Conservation (phyloP, 1,284 basidiomycete genomes). For the Grifola frondosa region DNA sequence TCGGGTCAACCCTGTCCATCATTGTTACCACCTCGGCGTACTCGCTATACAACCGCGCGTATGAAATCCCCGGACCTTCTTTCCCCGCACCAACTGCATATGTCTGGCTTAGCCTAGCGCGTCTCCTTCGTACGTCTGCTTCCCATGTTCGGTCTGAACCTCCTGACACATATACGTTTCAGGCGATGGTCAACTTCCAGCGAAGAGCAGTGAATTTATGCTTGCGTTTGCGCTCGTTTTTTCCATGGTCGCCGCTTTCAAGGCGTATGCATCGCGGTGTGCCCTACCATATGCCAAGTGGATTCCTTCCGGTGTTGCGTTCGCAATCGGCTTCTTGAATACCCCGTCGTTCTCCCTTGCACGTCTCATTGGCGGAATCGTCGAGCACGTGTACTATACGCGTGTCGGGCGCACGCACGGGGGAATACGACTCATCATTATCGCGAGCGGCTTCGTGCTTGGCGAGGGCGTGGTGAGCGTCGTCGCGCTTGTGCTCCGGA, state of each 20-base stretch:
- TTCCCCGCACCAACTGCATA: slow-evolving; percentile 95
- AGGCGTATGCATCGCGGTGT: slow-evolving; percentile 55
- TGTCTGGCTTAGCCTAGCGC: slow-evolving; percentile 88
- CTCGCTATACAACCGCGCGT: slow-evolving; percentile 84
- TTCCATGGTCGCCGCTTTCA: slow-evolving; percentile 63
- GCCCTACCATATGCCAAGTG: slow-evolving; percentile 57
- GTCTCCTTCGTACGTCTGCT: slow-evolving; percentile 71
- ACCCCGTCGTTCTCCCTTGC: slow-evolving; percentile 95
- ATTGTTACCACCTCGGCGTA: slow-evolving; percentile 88
- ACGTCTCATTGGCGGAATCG: slow-evolving; percentile 83
- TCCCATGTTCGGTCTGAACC: not conserved
- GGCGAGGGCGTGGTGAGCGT: slow-evolving; percentile 92
- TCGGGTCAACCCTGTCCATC: slow-evolving; percentile 86
- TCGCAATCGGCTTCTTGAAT: slow-evolving; percentile 90
- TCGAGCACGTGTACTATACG: slow-evolving; percentile 70
- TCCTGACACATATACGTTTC: slow-evolving; percentile 14
- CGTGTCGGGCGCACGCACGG: slow-evolving; percentile 44
- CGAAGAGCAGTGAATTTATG: slow-evolving; percentile 82
- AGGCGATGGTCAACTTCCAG: slow-evolving; percentile 83
- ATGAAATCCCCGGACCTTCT: slow-evolving; percentile 83
- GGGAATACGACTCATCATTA: slow-evolving; percentile 79
- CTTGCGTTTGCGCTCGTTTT: slow-evolving; percentile 72
- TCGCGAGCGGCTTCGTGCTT: slow-evolving; percentile 93
- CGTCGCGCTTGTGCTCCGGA: slow-evolving; percentile 73
- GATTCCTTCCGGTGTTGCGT: slow-evolving; percentile 89